These are phyloP conservation scores for Penicillium daleae DNA, from an alignment of 495 filamentous ascomycete genomes.

Conservation along the genomic window DNA sequence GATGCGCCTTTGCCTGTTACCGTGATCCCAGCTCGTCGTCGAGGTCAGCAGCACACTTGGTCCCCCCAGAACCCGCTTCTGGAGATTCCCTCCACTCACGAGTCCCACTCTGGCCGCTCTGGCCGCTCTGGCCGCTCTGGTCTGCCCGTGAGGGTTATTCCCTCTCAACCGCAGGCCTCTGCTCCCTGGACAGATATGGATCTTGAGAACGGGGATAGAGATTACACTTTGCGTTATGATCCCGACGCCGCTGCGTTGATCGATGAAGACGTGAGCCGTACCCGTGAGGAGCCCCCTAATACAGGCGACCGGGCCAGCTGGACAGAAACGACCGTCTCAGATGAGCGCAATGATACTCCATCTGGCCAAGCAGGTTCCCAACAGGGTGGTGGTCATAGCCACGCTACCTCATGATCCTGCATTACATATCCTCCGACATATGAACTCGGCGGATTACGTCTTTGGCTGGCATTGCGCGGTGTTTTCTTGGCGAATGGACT, in stretches of 20 bases:
- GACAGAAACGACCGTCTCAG: constrained; percentile 26
- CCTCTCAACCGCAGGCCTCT: constrained; percentile 40
- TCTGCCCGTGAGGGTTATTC: constrained; percentile 45
- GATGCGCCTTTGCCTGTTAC: constrained; percentile 59
- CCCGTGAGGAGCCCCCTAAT: constrained; percentile 3
- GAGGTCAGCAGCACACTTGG: constrained; percentile 52
- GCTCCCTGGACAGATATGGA: constrained; percentile 46
- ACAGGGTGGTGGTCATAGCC: neutral
- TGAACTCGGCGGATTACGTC: neutral
- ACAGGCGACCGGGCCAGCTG: constrained; percentile 25
- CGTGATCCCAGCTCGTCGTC: constrained; percentile 68
- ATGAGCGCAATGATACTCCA: constrained; percentile 17
- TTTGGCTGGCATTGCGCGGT: neutral
- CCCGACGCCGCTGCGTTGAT: constrained; percentile 51
- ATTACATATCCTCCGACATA: neutral
- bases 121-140: constrained; percentile 25
- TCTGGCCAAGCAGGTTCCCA: neutral
- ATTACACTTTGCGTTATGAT: constrained; percentile 48
- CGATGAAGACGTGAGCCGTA: constrained; percentile 30
- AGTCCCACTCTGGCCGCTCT: constrained; percentile 17
- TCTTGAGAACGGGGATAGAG: constrained; percentile 32
- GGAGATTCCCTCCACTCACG: constrained; percentile 17
- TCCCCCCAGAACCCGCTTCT: constrained; percentile 37
- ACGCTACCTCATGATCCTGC: neutral
- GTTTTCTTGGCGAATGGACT: neutral